Percentiles rank a stretch among this genome's conserved stretches.
phyloP scores from a whole-genome alignment of 345 rosid species.

The Salix dunnii region DNA sequence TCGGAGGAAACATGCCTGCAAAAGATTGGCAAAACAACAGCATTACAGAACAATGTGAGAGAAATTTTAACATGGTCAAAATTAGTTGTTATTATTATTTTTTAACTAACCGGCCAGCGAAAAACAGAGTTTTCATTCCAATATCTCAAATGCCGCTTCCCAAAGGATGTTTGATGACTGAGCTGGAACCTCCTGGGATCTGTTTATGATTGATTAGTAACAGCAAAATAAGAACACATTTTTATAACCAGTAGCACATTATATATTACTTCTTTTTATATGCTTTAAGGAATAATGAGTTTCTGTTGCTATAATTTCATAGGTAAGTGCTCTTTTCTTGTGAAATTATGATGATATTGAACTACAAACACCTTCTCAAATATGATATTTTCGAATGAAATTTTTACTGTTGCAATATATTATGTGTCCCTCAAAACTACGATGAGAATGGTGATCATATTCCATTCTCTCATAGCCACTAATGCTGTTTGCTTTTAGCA shows the following conservation, averaged over 20 bases:
- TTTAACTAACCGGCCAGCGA: constrained; percentile 48
- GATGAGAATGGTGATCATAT: too few relatives aligned
- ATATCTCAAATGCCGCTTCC: constrained; percentile 46
- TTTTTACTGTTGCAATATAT: too few relatives aligned
- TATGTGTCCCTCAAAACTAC: too few relatives aligned
- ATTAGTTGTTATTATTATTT: background rate
- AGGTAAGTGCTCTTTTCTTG: background rate
- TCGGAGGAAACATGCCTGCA: constrained; percentile 56
- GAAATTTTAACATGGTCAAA: background rate
- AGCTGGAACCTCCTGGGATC: constrained; percentile 54
- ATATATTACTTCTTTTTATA: background rate
- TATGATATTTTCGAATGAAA: too few relatives aligned
- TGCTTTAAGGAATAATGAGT: background rate
- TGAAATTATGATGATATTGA: background rate
- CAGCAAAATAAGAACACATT: background rate
- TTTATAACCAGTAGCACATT: background rate
- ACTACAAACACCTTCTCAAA: background rate
- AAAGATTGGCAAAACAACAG: background rate
- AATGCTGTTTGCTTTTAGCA: too few relatives aligned
- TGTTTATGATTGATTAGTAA: background rate
- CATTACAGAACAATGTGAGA: background rate
- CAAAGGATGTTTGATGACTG: constrained; percentile 58
- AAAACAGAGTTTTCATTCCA: constrained; percentile 48
- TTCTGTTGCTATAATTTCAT: too few relatives aligned
- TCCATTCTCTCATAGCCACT: too few relatives aligned